Evolutionary conservation across 441 rosid genomes (phyloP).

Genomic region (Raphanus hybrid): DNA sequence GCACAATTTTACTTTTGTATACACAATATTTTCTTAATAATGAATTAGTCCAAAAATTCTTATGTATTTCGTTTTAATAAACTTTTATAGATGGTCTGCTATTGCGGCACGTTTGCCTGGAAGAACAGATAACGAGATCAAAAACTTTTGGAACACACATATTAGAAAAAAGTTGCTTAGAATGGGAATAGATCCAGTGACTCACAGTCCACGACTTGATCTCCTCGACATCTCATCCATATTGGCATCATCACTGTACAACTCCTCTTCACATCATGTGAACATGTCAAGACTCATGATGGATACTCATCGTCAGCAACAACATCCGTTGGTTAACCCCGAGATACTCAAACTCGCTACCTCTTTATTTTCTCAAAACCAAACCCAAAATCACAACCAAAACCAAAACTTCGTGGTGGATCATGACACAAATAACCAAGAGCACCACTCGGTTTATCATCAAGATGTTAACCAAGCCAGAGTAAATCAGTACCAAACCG

Average conservation of each 20-base stretch:
- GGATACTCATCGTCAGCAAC: conserved; percentile 35
- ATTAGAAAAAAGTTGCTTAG: conserved; percentile 79
- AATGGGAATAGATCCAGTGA: conserved; percentile 96
- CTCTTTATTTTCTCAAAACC: conserved; percentile 55
- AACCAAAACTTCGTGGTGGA: neutral
- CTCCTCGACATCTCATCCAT: conserved; percentile 83
- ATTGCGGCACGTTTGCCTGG: conserved; percentile 93
- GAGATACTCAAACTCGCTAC: conserved; percentile 67
- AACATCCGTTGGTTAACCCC: conserved; percentile 56
- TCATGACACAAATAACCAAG: conserved; percentile 39
- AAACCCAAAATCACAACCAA: conserved; percentile 30
- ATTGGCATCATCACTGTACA: conserved; percentile 59
- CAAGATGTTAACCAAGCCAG: conserved; percentile 37
- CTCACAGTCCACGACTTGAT: conserved; percentile 84
- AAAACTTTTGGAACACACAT: conserved; percentile 96
- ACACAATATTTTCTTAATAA: neutral
- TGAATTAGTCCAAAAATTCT: conserved; percentile 28
- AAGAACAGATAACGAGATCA: conserved; percentile 94
- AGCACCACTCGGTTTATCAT: conserved; percentile 27
- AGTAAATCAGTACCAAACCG: conserved; percentile 41
- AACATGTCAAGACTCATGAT: conserved; percentile 45
- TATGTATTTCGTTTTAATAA: neutral
- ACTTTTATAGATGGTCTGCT: conserved; percentile 74
- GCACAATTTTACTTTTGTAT: conserved; percentile 4
- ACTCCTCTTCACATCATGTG: conserved; percentile 47